Evolutionary conservation across 371 early-diverging fungal genomes (phyloP).

Genomic region (Apophysomyces sp.): DNA sequence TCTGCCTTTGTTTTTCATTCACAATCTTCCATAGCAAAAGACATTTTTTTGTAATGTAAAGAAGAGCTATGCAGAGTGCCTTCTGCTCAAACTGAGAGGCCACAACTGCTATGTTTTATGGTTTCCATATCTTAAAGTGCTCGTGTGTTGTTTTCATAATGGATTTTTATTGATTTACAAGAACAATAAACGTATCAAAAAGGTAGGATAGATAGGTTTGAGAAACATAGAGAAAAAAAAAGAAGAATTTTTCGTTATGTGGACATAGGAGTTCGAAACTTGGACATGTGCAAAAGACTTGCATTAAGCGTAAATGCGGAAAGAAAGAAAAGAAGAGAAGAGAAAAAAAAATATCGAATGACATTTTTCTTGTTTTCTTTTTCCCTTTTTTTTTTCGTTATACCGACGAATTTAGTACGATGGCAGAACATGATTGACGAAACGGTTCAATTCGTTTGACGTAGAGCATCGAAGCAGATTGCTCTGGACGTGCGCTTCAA

Average conservation of each 20-base stretch:
- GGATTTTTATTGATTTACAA: background rate
- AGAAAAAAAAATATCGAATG: background rate
- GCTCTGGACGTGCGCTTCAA: constrained; percentile 42
- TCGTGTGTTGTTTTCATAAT: background rate
- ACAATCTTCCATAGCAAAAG: no score
- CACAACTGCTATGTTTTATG: no score
- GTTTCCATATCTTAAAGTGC: no score
- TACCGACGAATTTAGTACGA: constrained; percentile 1
- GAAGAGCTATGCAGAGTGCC: no score
- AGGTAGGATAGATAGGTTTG: background rate
- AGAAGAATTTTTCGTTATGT: background rate
- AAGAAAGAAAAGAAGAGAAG: background rate
- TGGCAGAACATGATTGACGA: constrained; percentile 44
- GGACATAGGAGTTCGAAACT: background rate
- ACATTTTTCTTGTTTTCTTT: background rate
- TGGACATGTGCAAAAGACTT: background rate
- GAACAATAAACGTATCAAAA: background rate
- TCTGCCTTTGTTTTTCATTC: no score
- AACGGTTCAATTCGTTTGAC: constrained; percentile 33
- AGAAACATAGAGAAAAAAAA: background rate
- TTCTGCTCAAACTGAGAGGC: no score
- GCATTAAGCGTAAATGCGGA: background rate
- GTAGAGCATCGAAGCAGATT: constrained; percentile 34
- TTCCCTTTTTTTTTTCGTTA: background rate
- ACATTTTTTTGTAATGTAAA: no score